Evolutionary conservation across 2,329 filamentous ascomycete species (phyloP).

Genomic region (Cephalotrichum gorgonifer): DNA sequence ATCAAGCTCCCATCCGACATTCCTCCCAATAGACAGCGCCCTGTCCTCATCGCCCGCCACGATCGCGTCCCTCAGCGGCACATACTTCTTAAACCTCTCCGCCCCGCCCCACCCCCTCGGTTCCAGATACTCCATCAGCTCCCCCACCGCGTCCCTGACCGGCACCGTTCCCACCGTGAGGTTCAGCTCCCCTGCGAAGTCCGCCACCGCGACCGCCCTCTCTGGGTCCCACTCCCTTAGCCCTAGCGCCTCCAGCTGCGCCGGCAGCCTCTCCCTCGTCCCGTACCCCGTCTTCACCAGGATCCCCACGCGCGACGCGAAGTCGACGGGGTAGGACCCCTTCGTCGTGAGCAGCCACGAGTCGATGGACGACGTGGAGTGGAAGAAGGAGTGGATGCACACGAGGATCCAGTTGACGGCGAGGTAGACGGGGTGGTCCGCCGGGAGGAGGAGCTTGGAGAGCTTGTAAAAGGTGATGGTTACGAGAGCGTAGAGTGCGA

Average conservation of each 20-base stretch:
- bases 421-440: conserved; percentile 9
- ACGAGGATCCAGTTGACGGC: conserved; percentile 10
- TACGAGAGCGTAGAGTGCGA: conserved; percentile 3
- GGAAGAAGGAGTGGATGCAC: conserved; percentile 20
- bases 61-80: conserved; percentile 25
- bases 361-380: conserved; percentile 20
- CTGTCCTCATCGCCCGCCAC: conserved; percentile 23
- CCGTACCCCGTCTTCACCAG: conserved; percentile 48
- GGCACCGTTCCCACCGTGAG: background rate
- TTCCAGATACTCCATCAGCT: background rate
- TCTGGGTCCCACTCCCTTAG: conserved; percentile 13
- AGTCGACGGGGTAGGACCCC: conserved; percentile 30
- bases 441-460: conserved; percentile 6
- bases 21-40: conserved; percentile 25
- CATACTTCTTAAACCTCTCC: conserved; percentile 29
- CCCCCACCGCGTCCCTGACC: conserved; percentile 29
- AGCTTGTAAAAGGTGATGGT: conserved; percentile 4
- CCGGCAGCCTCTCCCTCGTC: conserved; percentile 35
- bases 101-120: conserved; percentile 11
- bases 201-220: conserved; percentile 37
- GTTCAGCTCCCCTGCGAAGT: conserved; percentile 13
- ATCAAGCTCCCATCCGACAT: conserved; percentile 38
- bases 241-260: conserved; percentile 34
- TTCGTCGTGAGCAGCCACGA: conserved; percentile 27
- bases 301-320: conserved; percentile 35